Evolutionary conservation across 225 moss, liverwort and hornwort genomes (phyloP).

Genomic region (Pleurozium schreberi): DNA sequence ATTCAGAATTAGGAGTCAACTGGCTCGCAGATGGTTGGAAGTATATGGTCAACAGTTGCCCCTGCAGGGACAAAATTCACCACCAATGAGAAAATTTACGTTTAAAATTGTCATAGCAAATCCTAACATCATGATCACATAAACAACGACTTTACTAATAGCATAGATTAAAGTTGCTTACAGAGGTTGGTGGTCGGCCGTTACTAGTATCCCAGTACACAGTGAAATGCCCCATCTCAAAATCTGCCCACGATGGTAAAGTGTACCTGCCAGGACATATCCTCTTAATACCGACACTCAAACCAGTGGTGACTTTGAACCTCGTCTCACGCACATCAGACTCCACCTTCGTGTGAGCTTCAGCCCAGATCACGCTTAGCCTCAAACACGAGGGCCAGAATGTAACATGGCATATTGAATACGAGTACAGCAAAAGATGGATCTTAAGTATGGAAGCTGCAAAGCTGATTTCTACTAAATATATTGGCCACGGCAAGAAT

Average conservation of each 20-base stretch:
- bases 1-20: constrained; percentile 46
- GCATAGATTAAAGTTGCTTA: constrained; percentile 13
- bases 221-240: constrained; percentile 57
- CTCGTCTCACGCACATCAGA: neutral
- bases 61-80: constrained; percentile 22
- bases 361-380: neutral
- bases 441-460: neutral
- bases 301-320: neutral
- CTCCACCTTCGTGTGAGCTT: neutral
- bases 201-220: constrained; percentile 70
- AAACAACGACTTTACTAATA: neutral
- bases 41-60: constrained; percentile 48
- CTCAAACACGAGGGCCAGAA: neutral
- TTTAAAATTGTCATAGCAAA: neutral
- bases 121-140: neutral
- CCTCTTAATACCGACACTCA: neutral
- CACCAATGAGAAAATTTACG: neutral
- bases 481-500: neutral
- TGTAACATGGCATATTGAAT: neutral
- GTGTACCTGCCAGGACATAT: constrained; percentile 22
- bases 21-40: constrained; percentile 62
- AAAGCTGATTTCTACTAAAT: neutral
- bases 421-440: neutral
- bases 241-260: constrained; percentile 69
- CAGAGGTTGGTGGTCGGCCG: constrained; percentile 52